Percentiles rank a stretch among this genome's conserved stretches.
These are phyloP conservation scores for Fusarium sp. DNA, from an alignment of 2,329 filamentous ascomycete genomes.

Conservation along the genomic window DNA sequence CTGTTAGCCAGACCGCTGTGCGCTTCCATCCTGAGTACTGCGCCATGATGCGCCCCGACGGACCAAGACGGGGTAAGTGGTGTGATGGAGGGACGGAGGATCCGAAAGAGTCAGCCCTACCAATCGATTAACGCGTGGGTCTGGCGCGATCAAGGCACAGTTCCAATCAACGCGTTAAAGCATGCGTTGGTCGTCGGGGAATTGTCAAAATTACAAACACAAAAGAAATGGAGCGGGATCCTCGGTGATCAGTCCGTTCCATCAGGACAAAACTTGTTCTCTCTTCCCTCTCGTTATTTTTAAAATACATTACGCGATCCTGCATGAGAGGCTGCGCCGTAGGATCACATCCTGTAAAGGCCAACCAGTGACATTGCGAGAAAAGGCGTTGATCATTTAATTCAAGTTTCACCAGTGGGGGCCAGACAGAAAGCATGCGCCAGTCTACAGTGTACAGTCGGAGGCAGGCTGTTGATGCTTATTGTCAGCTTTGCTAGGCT, in stretches of 20 bases:
- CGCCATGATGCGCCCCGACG: neutral
- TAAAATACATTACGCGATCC: neutral
- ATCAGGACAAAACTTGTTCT: neutral
- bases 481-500: neutral
- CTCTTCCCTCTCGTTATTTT: neutral
- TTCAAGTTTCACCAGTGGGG: neutral
- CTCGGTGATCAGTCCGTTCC: neutral
- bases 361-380: neutral
- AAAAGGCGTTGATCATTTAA: neutral
- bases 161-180: neutral
- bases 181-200: neutral
- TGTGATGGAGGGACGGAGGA: neutral
- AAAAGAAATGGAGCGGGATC: neutral
- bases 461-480: neutral
- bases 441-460: too few species aligned
- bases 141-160: neutral
- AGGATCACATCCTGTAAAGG: neutral
- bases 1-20: slow-evolving; percentile 23
- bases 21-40: slow-evolving; percentile 25
- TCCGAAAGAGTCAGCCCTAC: slow-evolving; percentile 3
- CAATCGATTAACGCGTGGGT: slow-evolving; percentile 1
- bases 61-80: neutral
- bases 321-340: neutral
- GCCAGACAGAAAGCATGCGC: neutral
- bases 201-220: neutral